Conservation (phyloP, 2,329 filamentous ascomycete species). For the Elsinoe batatas region DNA sequence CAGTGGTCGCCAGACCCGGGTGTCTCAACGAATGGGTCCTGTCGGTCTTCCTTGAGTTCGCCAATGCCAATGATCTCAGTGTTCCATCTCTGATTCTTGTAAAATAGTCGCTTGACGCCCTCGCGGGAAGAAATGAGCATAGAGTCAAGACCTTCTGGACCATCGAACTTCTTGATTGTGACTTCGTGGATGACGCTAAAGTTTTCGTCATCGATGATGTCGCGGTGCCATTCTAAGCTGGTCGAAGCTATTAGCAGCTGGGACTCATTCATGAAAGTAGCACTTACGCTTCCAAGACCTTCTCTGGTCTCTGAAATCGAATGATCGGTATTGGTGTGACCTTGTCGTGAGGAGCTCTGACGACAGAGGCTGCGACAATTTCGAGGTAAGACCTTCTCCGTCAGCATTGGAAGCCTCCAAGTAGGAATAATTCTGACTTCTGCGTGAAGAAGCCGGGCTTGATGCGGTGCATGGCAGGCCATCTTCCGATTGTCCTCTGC, state of each 20-base stretch:
- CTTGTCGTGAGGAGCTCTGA: conserved; percentile 5
- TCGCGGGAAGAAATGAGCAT: conserved; percentile 5
- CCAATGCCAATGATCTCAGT: conserved; percentile 9
- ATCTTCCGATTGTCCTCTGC: conserved; percentile 6
- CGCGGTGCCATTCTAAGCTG: conserved; percentile 10
- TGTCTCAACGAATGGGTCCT: conserved; percentile 2
- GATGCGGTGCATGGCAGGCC: conserved; percentile 9
- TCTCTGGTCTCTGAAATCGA: conserved; percentile 7
- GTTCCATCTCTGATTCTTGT: conserved; percentile 11
- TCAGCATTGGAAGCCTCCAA: neutral
- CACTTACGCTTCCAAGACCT: conserved; percentile 11
- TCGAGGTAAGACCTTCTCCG: neutral
- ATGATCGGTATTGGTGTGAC: conserved; percentile 11
- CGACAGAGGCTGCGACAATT: conserved; percentile 4
- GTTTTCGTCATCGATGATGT: conserved; percentile 12
- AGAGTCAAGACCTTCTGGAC: neutral
- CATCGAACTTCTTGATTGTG: conserved; percentile 7
- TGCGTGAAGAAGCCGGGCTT: conserved; percentile 1
- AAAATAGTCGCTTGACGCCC: conserved; percentile 6
- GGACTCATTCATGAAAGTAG: neutral
- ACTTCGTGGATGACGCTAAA: conserved; percentile 11
- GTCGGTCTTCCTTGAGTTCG: conserved; percentile 6
- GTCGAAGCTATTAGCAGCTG: neutral
- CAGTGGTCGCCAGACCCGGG: conserved; percentile 11
- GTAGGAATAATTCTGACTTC: neutral